phyloP scores from a whole-genome alignment of 2,329 filamentous ascomycete genomes.

The Mollisia scopiformis region DNA sequence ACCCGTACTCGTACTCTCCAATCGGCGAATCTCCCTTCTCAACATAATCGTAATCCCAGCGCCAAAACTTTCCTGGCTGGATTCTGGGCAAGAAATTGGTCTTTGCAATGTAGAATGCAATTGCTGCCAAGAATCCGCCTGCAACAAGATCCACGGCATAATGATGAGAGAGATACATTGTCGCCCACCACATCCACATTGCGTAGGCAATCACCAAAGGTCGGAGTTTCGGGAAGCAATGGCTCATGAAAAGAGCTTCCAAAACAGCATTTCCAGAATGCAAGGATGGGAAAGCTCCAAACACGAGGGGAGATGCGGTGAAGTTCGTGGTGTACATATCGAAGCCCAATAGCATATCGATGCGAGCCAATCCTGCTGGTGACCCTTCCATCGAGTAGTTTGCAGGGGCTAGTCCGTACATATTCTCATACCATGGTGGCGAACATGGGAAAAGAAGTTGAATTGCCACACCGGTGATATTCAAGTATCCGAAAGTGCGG shows the following conservation, averaged over 20 bases:
- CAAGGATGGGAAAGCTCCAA: constrained; percentile 92
- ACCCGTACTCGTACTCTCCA: constrained; percentile 55
- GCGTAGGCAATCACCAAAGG: constrained; percentile 82
- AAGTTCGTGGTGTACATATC: constrained; percentile 94
- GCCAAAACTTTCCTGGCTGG: constrained; percentile 81
- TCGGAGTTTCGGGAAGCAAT: constrained; percentile 84
- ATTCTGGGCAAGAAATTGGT: constrained; percentile 79
- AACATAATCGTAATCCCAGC: constrained; percentile 96
- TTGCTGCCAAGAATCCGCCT: constrained; percentile 76
- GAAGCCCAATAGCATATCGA: constrained; percentile 87
- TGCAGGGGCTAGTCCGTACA: constrained; percentile 86
- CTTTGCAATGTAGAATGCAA: constrained; percentile 82
- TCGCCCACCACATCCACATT: constrained; percentile 97
- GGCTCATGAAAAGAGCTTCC: constrained; percentile 89
- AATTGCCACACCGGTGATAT: constrained; percentile 82
- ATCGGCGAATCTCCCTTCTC: constrained; percentile 74
- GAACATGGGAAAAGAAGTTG: constrained; percentile 93
- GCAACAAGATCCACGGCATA: constrained; percentile 93
- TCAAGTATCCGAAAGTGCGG: constrained; percentile 89
- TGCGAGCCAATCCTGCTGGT: constrained; percentile 84
- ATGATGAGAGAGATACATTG: constrained; percentile 97
- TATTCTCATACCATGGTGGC: constrained; percentile 95
- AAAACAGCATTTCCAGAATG: constrained; percentile 89
- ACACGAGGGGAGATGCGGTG: constrained; percentile 86
- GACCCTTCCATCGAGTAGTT: constrained; percentile 91